A percentile compares a stretch with the other conserved stretches of the same genome.
These are phyloP conservation scores for Medicago lupulina DNA, from an alignment of 306 rosid genomes.

Conservation along the genomic window DNA sequence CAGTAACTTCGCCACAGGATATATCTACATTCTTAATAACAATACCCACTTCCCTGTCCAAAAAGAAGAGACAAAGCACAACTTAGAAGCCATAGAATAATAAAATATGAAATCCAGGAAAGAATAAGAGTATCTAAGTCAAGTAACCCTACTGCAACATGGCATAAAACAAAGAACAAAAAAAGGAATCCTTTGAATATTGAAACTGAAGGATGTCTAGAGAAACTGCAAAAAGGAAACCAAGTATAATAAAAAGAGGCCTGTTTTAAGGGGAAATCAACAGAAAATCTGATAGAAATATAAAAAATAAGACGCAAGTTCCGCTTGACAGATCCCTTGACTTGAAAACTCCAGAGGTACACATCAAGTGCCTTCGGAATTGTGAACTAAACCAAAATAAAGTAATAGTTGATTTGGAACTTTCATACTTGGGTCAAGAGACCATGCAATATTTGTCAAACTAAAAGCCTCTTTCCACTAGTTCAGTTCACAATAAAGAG, in stretches of 20 bases:
- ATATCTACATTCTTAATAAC: constrained; percentile 67
- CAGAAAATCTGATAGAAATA: background rate
- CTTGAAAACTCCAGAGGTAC: constrained; percentile 1
- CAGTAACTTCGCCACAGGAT: constrained; percentile 61
- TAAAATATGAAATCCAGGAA: constrained; percentile 36
- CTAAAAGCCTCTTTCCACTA: constrained; percentile 6
- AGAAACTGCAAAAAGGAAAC: constrained; percentile 18
- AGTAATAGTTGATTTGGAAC: constrained; percentile 11
- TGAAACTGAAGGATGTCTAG: background rate
- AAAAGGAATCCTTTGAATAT: background rate
- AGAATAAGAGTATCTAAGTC: background rate
- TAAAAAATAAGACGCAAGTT: constrained; percentile 11
- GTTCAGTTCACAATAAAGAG: constrained; percentile 10
- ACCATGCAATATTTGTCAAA: constrained; percentile 21
- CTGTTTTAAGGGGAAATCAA: constrained; percentile 12
- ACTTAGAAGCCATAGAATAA: constrained; percentile 11
- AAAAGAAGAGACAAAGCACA: constrained; percentile 40
- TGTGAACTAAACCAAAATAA: constrained; percentile 23
- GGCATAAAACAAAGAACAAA: background rate
- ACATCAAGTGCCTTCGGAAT: background rate
- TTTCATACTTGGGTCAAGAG: constrained; percentile 24
- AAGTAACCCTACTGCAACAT: constrained; percentile 2
- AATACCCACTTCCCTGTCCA: constrained; percentile 84
- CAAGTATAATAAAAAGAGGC: background rate
- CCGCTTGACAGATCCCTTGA: constrained; percentile 7